phyloP scores from a whole-genome alignment of 176 grass and related monocot species.

The Carex scoparia region DNA sequence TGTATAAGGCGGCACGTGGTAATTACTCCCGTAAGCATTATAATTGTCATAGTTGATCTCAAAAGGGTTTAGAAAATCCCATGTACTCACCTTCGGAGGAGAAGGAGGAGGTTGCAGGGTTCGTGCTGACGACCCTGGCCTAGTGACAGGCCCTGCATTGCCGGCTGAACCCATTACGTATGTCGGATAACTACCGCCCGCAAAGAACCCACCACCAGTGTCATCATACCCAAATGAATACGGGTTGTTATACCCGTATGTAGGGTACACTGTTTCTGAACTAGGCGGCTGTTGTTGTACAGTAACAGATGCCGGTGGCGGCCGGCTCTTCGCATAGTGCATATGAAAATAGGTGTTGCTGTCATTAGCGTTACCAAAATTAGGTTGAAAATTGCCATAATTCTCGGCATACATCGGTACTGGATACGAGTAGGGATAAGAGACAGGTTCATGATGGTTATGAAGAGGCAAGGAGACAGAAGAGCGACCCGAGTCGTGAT shows the following conservation, averaged over 20 bases:
- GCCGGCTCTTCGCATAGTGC: conserved; percentile 64
- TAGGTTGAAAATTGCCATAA: conserved; percentile 1
- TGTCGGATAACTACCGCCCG: not conserved
- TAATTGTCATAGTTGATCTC: conserved; percentile 47
- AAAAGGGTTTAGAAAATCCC: conserved; percentile 87
- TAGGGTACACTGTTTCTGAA: conserved; percentile 33
- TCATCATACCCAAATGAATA: conserved; percentile 38
- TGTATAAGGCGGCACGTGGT: conserved; percentile 30
- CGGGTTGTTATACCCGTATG: conserved; percentile 20
- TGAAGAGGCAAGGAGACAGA: conserved; percentile 17
- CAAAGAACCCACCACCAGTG: not conserved
- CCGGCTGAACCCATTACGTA: not conserved
- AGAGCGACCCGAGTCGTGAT: not conserved
- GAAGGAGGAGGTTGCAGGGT: conserved; percentile 38
- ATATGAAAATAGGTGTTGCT: conserved; percentile 4
- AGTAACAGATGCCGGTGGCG: conserved; percentile 47
- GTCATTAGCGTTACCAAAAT: not conserved
- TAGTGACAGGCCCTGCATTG: not conserved
- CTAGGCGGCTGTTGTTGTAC: conserved; percentile 34
- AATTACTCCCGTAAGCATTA: conserved; percentile 19
- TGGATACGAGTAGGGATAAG: conserved; percentile 2
- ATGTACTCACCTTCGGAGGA: conserved; percentile 58
- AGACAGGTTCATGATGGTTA: not conserved
- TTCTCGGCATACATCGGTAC: not conserved
- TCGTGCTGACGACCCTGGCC: not conserved